A percentile compares a stretch with the other conserved stretches of the same genome.
Conservation (phyloP, 2,329 filamentous ascomycete species). For the Epichloe scottii region DNA sequence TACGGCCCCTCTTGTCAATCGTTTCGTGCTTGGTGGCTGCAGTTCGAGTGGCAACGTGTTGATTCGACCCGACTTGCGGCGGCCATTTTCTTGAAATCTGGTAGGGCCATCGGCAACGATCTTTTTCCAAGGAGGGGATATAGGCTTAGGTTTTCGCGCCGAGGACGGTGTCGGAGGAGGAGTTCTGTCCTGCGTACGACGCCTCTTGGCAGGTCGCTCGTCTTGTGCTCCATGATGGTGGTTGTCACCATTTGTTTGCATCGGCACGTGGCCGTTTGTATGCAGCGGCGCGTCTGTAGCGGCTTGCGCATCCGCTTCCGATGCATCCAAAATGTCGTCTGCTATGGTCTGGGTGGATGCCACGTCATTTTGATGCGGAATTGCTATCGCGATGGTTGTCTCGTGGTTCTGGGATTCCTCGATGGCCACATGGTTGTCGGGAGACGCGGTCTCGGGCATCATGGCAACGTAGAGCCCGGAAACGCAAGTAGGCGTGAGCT, state of each 20-base stretch:
- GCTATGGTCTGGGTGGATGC: slow-evolving; percentile 8
- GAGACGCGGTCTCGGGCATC: slow-evolving; percentile 51
- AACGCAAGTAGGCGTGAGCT: slow-evolving; percentile 37
- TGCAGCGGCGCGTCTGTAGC: slow-evolving; percentile 12
- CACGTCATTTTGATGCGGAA: slow-evolving; percentile 10
- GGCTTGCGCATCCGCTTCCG: slow-evolving; percentile 10
- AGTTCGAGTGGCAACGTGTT: slow-evolving; percentile 44
- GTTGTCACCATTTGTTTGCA: slow-evolving; percentile 47
- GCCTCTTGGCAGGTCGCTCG: slow-evolving; percentile 51
- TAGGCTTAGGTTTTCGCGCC: slow-evolving; percentile 34
- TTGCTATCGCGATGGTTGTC: slow-evolving; percentile 13
- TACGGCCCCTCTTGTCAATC: slow-evolving; percentile 34
- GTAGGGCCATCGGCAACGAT: slow-evolving; percentile 76
- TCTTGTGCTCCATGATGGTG: slow-evolving; percentile 25
- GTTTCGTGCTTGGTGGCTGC: slow-evolving; percentile 35
- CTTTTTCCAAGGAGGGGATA: slow-evolving; percentile 90
- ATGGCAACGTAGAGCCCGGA: slow-evolving; percentile 31
- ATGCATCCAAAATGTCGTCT: slow-evolving; percentile 7
- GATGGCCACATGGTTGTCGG: slow-evolving; percentile 27
- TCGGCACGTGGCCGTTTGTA: slow-evolving; percentile 21
- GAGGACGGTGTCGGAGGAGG: slow-evolving; percentile 21
- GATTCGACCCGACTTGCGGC: slow-evolving; percentile 53
- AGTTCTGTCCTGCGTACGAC: slow-evolving; percentile 41
- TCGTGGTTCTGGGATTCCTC: slow-evolving; percentile 17
- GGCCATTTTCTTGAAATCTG: slow-evolving; percentile 64